phyloP scores from a whole-genome alignment of 75 land plant species.

The Gnetum montanum region DNA sequence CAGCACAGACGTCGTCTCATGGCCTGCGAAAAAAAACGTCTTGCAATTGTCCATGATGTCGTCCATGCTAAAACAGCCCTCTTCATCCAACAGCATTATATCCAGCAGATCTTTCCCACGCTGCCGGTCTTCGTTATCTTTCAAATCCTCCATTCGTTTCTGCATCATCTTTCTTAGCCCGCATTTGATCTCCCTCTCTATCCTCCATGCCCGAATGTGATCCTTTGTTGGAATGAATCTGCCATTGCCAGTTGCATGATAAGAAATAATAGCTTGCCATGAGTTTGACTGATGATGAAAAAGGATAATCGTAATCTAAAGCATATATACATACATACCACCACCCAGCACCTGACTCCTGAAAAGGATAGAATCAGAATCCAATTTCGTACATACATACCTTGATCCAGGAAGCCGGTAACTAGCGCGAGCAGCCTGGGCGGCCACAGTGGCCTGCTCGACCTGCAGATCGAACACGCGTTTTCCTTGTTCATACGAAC shows the following conservation, averaged over 20 bases:
- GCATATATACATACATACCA: no score
- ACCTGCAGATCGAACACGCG: background rate
- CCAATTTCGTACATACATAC: no score
- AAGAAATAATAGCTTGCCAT: no score
- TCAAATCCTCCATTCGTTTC: constrained; percentile 12
- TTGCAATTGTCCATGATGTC: constrained; percentile 50
- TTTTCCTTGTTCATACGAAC: background rate
- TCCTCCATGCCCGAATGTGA: constrained; percentile 26
- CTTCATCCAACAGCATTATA: constrained; percentile 20
- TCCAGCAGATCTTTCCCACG: constrained; percentile 23
- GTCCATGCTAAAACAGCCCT: constrained; percentile 20
- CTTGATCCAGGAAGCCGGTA: no score
- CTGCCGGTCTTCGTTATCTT: constrained; percentile 8
- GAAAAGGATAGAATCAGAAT: no score
- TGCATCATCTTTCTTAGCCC: constrained; percentile 21
- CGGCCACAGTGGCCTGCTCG: background rate
- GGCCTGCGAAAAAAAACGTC: no score
- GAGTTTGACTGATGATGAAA: no score
- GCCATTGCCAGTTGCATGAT: no score
- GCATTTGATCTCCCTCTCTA: constrained; percentile 22
- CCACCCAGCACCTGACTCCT: no score
- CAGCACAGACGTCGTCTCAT: constrained; percentile 33
- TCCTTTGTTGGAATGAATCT: constrained; percentile 45
- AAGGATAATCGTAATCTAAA: no score
- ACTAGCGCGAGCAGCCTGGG: no score